Evolutionary conservation across 1,284 basidiomycete genomes (phyloP).

Genomic region (Agroathelia rolfsii): DNA sequence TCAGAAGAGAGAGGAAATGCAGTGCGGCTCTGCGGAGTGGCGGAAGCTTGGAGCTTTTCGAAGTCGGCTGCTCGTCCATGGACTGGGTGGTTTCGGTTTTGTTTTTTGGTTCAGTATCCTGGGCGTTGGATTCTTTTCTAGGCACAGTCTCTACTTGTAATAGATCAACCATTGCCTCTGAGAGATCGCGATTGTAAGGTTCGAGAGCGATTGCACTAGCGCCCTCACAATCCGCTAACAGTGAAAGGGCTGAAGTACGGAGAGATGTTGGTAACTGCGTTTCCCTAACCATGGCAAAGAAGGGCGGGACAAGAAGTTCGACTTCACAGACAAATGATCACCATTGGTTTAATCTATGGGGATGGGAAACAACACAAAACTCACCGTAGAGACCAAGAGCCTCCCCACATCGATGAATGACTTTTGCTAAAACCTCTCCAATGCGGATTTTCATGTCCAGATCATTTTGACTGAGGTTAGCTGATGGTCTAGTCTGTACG

Average conservation of each 20-base stretch:
- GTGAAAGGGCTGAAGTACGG: constrained; percentile 74
- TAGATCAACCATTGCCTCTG: constrained; percentile 65
- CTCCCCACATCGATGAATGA: constrained; percentile 68
- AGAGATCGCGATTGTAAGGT: constrained; percentile 53
- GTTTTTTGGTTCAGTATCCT: constrained; percentile 8
- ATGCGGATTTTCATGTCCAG: constrained; percentile 74
- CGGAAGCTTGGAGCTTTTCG: constrained; percentile 58
- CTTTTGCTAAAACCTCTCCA: constrained; percentile 80
- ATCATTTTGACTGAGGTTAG: constrained; percentile 48
- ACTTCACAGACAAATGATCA: constrained; percentile 29
- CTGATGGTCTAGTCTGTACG: constrained; percentile 37
- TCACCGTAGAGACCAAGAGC: constrained; percentile 63
- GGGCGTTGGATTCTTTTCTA: constrained; percentile 12
- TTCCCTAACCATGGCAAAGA: constrained; percentile 53
- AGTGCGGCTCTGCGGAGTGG: constrained; percentile 75
- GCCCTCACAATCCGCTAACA: constrained; percentile 66
- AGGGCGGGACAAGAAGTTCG: constrained; percentile 59
- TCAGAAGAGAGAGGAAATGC: constrained; percentile 63
- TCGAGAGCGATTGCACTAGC: constrained; percentile 54
- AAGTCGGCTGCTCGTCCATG: constrained; percentile 48
- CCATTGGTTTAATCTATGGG: constrained; percentile 4
- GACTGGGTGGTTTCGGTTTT: constrained; percentile 16
- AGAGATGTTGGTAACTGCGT: constrained; percentile 58
- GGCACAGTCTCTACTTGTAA: constrained; percentile 64
- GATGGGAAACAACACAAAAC: constrained; percentile 17